phyloP scores from a whole-genome alignment of 257 asterid species.

The Nicotiana paniculata region DNA sequence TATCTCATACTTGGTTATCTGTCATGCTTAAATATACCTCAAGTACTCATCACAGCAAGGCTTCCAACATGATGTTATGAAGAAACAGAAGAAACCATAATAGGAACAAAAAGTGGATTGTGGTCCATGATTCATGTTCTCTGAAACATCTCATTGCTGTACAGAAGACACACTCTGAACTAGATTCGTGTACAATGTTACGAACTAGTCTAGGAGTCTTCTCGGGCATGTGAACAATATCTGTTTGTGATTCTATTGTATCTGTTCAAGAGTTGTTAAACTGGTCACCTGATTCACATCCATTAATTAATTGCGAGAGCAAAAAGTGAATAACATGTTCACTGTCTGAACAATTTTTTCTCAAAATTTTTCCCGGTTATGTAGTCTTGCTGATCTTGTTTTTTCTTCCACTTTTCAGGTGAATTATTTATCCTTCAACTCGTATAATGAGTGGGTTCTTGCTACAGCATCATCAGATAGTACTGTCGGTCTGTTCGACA shows the following conservation, averaged over 20 bases:
- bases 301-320: neutral
- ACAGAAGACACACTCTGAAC: neutral
- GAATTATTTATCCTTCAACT: conserved; percentile 84
- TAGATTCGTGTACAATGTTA: neutral
- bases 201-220: neutral
- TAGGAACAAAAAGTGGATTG: neutral
- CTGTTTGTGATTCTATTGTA: neutral
- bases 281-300: neutral
- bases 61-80: neutral
- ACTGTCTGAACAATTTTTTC: neutral
- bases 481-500: conserved; percentile 83
- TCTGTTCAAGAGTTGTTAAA: neutral
- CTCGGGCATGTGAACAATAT: neutral
- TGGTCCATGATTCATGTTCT: neutral
- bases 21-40: neutral
- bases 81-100: neutral
- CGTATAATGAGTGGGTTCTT: conserved; percentile 78
- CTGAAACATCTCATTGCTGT: neutral
- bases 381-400: conserved; percentile 1
- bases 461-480: conserved; percentile 97
- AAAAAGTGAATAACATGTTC: neutral
- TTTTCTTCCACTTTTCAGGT: conserved; percentile 46
- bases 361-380: neutral
- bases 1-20: neutral
- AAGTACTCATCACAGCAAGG: neutral